Conservation (phyloP, 345 rosid species). For the Erysimum cheiranthoides region DNA sequence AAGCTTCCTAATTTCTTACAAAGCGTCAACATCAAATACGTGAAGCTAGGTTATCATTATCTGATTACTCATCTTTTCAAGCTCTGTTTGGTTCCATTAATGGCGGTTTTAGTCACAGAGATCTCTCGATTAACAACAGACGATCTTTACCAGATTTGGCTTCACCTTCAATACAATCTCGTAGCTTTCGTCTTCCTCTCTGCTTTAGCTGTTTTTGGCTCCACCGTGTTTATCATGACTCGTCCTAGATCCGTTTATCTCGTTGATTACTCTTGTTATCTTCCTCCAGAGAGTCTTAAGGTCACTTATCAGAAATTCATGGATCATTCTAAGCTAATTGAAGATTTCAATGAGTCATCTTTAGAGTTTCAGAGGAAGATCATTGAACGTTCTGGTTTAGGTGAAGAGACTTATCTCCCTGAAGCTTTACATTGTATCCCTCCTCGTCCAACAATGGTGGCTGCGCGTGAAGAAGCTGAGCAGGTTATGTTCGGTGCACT, state of each 20-base stretch:
- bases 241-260: slow-evolving; percentile 81
- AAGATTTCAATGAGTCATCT: slow-evolving; percentile 80
- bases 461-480: slow-evolving; percentile 88
- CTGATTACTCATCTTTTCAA: slow-evolving; percentile 69
- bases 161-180: slow-evolving; percentile 87
- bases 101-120: slow-evolving; percentile 61
- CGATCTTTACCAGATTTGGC: slow-evolving; percentile 72
- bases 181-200: slow-evolving; percentile 70
- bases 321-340: slow-evolving; percentile 76
- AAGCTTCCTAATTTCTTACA: slow-evolving; percentile 86
- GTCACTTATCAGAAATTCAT: slow-evolving; percentile 66
- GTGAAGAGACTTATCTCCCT: slow-evolving; percentile 90
- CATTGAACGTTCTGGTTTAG: slow-evolving; percentile 82
- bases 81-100: slow-evolving; percentile 73
- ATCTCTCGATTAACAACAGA: slow-evolving; percentile 67
- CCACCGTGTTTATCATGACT: slow-evolving; percentile 82
- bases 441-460: slow-evolving; percentile 80
- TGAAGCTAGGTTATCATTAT: slow-evolving; percentile 89
- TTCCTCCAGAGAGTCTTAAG: slow-evolving; percentile 66
- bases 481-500: slow-evolving; percentile 94
- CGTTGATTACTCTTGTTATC: slow-evolving; percentile 77
- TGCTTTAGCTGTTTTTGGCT: slow-evolving; percentile 63
- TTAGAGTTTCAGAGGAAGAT: slow-evolving; percentile 87
- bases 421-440: slow-evolving; percentile 79
- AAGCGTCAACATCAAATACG: slow-evolving; percentile 85